Conservation (phyloP, 169 alveolate species). For the Plasmodium gonderi region DNA sequence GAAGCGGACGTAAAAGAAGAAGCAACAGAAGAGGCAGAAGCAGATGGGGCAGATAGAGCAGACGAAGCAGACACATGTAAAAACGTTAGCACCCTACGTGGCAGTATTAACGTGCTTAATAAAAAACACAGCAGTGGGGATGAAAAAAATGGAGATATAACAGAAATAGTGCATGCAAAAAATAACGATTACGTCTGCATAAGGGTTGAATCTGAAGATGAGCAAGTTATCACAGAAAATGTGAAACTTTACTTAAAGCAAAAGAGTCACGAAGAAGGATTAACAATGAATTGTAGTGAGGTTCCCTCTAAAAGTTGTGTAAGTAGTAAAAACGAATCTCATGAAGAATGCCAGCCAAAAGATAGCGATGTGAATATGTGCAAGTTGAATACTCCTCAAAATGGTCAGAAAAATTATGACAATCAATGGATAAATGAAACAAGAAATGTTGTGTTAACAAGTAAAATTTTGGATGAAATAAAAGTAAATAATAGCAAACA, state of each 20-base stretch:
- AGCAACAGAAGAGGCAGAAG: not conserved
- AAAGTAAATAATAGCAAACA: no score
- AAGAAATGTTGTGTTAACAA: no score
- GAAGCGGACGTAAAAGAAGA: not conserved
- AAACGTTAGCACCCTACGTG: not conserved
- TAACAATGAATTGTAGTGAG: not conserved
- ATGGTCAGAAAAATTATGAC: no score
- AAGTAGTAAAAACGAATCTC: not conserved
- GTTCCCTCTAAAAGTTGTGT: not conserved
- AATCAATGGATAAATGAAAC: no score
- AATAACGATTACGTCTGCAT: not conserved
- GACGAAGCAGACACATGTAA: not conserved
- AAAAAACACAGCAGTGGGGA: not conserved
- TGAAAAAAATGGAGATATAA: not conserved
- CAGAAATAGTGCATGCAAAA: not conserved
- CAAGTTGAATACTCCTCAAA: not conserved
- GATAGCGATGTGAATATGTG: not conserved
- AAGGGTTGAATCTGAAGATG: not conserved
- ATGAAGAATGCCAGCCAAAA: not conserved
- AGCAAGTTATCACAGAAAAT: not conserved
- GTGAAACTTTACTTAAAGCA: not conserved
- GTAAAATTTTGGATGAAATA: no score
- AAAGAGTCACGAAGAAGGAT: not conserved
- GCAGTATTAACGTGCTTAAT: not conserved
- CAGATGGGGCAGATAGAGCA: no score